Evolutionary conservation across 495 filamentous ascomycete species (phyloP).

Genomic region (Penicillium mononematosum): DNA sequence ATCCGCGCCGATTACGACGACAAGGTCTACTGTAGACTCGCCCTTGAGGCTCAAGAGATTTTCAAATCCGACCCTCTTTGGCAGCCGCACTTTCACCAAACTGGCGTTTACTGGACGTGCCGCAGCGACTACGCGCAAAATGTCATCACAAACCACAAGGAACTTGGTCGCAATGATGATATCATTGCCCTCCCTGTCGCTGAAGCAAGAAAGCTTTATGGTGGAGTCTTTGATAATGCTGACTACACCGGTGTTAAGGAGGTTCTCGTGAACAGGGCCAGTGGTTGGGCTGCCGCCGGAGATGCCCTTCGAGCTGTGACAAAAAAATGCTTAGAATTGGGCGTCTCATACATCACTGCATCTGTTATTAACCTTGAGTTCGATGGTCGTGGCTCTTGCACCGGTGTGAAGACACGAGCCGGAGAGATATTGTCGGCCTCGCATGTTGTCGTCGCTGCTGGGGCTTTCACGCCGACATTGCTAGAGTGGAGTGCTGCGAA

Average conservation of each 20-base stretch:
- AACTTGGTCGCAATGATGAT: constrained; percentile 42
- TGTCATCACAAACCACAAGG: constrained; percentile 51
- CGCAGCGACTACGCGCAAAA: constrained; percentile 44
- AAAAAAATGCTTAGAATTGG: constrained; percentile 44
- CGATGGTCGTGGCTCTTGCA: constrained; percentile 39
- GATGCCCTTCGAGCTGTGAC: constrained; percentile 49
- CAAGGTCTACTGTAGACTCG: constrained; percentile 55
- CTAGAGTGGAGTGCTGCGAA: constrained; percentile 53
- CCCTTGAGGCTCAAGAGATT: constrained; percentile 53
- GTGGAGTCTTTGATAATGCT: constrained; percentile 51
- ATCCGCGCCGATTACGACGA: constrained; percentile 65
- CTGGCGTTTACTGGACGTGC: constrained; percentile 51
- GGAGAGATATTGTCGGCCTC: constrained; percentile 45
- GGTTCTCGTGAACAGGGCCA: constrained; percentile 49
- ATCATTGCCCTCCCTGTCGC: constrained; percentile 40
- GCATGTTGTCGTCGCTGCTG: constrained; percentile 53
- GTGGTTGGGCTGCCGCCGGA: constrained; percentile 64
- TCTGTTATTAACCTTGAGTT: constrained; percentile 48
- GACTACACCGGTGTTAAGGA: constrained; percentile 54
- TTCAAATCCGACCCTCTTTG: constrained; percentile 56
- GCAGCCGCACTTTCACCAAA: constrained; percentile 55
- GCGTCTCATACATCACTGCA: constrained; percentile 52
- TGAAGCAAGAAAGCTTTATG: constrained; percentile 45
- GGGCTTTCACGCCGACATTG: constrained; percentile 58
- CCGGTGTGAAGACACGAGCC: constrained; percentile 44